Evolutionary conservation across 2,329 filamentous ascomycete species (phyloP).

Genomic region (Colletotrichum zoysiae): DNA sequence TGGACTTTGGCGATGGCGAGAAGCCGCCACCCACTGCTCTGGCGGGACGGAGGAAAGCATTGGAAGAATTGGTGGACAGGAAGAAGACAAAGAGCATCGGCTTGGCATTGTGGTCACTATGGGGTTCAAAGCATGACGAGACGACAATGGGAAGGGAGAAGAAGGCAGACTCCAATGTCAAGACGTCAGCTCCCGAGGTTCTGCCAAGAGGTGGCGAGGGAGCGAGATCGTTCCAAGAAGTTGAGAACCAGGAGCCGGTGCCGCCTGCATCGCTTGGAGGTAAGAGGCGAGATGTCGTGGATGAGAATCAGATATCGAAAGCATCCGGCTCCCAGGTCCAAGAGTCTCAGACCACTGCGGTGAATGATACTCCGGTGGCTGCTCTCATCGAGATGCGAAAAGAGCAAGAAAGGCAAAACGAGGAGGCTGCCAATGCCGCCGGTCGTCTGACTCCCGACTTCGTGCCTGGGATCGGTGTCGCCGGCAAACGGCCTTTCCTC

Average conservation of each 20-base stretch:
- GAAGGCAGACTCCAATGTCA: conserved; percentile 55
- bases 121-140: conserved; percentile 92
- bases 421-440: conserved; percentile 49
- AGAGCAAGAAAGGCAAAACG: conserved; percentile 48
- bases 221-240: conserved; percentile 56
- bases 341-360: conserved; percentile 41
- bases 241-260: conserved; percentile 53
- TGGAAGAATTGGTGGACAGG: conserved; percentile 61
- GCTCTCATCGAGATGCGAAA: conserved; percentile 58
- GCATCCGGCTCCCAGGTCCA: conserved; percentile 41
- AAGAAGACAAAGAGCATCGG: conserved; percentile 78
- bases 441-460: conserved; percentile 60
- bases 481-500: conserved; percentile 74
- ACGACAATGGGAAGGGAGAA: conserved; percentile 73
- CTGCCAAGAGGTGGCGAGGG: conserved; percentile 55
- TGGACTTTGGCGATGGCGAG: conserved; percentile 78
- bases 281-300: conserved; percentile 60
- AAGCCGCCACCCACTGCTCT: conserved; percentile 86
- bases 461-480: conserved; percentile 61
- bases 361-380: conserved; percentile 58
- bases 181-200: conserved; percentile 51
- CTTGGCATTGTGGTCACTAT: conserved; percentile 85
- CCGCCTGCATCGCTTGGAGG: conserved; percentile 56
- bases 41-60: conserved; percentile 73
- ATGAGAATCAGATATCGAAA: conserved; percentile 61